Conservation (phyloP, 2,329 filamentous ascomycete genomes). For the Coniochaeta sp. region DNA sequence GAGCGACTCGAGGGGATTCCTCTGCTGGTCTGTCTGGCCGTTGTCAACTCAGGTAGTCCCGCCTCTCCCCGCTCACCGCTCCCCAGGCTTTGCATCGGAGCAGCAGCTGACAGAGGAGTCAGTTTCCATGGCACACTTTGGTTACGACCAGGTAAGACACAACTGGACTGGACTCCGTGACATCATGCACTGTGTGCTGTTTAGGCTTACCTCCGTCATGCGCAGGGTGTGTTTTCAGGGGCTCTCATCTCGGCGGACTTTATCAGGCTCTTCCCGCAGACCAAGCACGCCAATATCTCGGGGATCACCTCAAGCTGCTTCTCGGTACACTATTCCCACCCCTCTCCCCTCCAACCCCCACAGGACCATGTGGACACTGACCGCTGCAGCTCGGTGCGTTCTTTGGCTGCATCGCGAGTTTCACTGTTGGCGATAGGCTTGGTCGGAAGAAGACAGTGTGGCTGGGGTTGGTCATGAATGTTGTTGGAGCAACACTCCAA, state of each 20-base stretch:
- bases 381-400: constrained; percentile 23
- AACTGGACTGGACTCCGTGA: background rate
- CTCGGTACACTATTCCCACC: constrained; percentile 18
- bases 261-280: constrained; percentile 27
- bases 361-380: background rate
- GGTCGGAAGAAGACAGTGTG: constrained; percentile 24
- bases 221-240: constrained; percentile 34
- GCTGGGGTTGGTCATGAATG: constrained; percentile 23
- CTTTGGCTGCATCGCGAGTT: constrained; percentile 21
- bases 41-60: constrained; percentile 1
- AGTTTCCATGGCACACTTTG: constrained; percentile 9
- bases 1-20: background rate
- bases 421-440: constrained; percentile 23
- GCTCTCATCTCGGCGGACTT: constrained; percentile 33
- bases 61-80: no score
- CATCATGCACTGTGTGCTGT: background rate
- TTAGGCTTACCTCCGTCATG: no score
- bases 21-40: background rate
- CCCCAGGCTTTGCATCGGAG: background rate
- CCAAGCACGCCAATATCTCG: constrained; percentile 29
- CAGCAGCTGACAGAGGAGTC: background rate
- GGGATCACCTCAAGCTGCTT: constrained; percentile 37
- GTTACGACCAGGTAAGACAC: constrained; percentile 5
- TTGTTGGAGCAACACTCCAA: constrained; percentile 27
- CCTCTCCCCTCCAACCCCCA: background rate